Evolutionary conservation across 805 yeast species (phyloP).

Genomic region (Blastobotrys parvus): DNA sequence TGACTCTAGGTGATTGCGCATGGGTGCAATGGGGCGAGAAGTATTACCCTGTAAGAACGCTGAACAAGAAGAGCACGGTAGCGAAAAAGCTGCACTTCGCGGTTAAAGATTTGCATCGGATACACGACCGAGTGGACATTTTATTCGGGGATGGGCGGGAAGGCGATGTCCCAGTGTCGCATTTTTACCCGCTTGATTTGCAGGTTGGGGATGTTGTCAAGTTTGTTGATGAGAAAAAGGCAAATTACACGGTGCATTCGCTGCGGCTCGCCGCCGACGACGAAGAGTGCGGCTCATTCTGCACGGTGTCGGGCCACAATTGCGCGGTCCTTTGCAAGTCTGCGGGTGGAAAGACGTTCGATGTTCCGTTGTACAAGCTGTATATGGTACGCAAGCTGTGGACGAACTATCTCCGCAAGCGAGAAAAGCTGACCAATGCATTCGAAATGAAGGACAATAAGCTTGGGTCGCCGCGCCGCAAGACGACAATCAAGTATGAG

Average conservation of each 20-base stretch:
- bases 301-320: neutral
- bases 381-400: conserved; percentile 3
- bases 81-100: neutral
- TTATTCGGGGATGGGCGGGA: conserved; percentile 9
- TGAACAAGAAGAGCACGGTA: neutral
- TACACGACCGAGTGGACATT: neutral
- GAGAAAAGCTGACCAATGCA: neutral
- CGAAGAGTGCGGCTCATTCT: neutral
- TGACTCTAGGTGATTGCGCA: neutral
- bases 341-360: neutral
- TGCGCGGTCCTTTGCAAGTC: neutral
- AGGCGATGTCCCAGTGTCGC: conserved; percentile 3
- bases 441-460: neutral
- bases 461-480: neutral
- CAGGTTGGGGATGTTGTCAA: conserved; percentile 15
- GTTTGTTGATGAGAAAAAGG: conserved; percentile 9
- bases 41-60: neutral
- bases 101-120: neutral
- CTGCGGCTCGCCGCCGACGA: neutral
- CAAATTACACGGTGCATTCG: neutral
- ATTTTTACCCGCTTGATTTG: conserved; percentile 11
- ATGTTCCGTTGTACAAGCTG: conserved; percentile 1
- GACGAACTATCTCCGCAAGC: conserved; percentile 7
- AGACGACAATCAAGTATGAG: neutral
- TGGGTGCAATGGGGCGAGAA: neutral